Percentiles rank a stretch among this genome's conserved stretches.
phyloP scores from a whole-genome alignment of 2,329 filamentous ascomycete species.

The Biscogniauxia mediterranea region DNA sequence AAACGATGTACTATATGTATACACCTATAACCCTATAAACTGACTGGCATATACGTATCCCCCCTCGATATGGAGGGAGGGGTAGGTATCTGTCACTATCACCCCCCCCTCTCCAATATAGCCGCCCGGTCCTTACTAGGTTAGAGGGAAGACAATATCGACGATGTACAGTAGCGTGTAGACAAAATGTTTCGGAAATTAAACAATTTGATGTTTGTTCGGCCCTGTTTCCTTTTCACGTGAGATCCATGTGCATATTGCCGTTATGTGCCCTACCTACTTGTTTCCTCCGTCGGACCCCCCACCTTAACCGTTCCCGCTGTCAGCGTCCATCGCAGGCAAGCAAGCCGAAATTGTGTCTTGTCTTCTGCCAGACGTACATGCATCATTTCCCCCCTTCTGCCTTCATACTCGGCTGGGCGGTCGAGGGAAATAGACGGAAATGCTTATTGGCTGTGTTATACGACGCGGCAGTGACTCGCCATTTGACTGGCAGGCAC shows the following conservation, averaged over 20 bases:
- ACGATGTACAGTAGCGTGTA: background rate
- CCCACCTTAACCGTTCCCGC: background rate
- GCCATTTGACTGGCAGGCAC: too few relatives aligned
- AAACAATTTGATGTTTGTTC: conserved; percentile 5
- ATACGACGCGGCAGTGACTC: too few relatives aligned
- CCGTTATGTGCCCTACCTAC: background rate
- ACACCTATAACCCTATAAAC: background rate
- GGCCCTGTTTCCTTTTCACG: conserved; percentile 3
- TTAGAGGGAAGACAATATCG: background rate
- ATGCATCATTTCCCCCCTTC: background rate
- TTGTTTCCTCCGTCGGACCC: background rate
- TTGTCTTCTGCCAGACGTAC: background rate
- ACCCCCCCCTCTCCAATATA: background rate
- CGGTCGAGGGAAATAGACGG: background rate
- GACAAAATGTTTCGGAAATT: background rate
- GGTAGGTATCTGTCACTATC: background rate
- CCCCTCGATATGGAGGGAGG: too few relatives aligned
- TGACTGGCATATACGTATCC: background rate
- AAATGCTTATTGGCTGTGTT: background rate
- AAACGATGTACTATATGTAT: background rate
- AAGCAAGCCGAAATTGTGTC: background rate
- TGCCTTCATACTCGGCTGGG: background rate
- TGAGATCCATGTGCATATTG: conserved; percentile 1
- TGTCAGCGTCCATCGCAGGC: background rate
- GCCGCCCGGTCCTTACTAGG: background rate